Conservation (phyloP, 2,329 filamentous ascomycete species). For the Aschersonia sp. region DNA sequence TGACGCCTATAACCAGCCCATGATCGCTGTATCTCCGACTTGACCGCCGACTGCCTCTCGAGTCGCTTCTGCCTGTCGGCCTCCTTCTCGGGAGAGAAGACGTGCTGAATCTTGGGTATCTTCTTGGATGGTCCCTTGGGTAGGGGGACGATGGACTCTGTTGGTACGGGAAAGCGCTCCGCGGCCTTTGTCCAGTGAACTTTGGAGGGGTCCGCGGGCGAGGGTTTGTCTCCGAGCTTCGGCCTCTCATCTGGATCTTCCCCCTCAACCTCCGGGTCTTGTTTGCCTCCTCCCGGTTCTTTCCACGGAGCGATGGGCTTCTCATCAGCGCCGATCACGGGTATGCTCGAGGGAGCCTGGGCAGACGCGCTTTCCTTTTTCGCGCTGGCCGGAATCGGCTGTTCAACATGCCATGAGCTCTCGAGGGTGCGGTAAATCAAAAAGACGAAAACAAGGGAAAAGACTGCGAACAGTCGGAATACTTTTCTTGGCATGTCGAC, state of each 20-base stretch:
- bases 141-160: constrained; percentile 57
- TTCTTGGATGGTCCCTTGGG: constrained; percentile 56
- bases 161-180: constrained; percentile 65
- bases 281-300: not conserved
- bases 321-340: too few relatives aligned
- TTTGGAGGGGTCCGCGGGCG: constrained; percentile 6
- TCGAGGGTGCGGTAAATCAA: not conserved
- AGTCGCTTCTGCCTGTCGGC: constrained; percentile 46
- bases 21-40: constrained; percentile 58
- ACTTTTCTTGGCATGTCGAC: not conserved
- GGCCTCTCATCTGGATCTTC: not conserved
- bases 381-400: not conserved
- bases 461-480: not conserved
- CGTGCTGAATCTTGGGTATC: constrained; percentile 65
- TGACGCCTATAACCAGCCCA: constrained; percentile 72
- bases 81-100: constrained; percentile 52
- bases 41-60: constrained; percentile 51
- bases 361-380: too few relatives aligned
- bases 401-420: not conserved
- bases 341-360: too few relatives aligned
- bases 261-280: not conserved
- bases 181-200: constrained; percentile 61
- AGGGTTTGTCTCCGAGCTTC: not conserved
- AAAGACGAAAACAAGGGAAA: not conserved
- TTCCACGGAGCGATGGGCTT: too few relatives aligned